phyloP scores from a whole-genome alignment of 2,329 filamentous ascomycete species.

The Lizonia empirigonia region DNA sequence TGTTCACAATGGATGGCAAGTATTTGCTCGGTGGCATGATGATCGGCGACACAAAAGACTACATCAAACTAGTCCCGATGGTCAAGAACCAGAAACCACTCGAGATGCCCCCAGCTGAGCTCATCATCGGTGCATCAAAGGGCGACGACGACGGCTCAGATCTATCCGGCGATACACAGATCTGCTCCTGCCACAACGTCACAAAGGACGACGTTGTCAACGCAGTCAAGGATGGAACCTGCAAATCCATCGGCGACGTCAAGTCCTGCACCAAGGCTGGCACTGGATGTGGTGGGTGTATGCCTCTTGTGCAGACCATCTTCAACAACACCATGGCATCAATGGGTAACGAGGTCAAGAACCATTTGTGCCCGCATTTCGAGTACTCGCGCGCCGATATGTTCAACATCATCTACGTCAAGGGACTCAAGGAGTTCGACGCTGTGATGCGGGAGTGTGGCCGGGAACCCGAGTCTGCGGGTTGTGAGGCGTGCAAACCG shows the following conservation, averaged over 20 bases:
- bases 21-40: conserved; percentile 95
- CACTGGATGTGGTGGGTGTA: conserved; percentile 87
- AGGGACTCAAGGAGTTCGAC: conserved; percentile 71
- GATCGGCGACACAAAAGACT: conserved; percentile 91
- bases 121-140: conserved; percentile 79
- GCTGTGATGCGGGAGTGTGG: conserved; percentile 82
- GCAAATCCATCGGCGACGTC: conserved; percentile 80
- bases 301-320: conserved; percentile 86
- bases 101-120: conserved; percentile 77
- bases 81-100: conserved; percentile 82
- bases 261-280: conserved; percentile 92
- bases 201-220: conserved; percentile 79
- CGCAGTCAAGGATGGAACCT: conserved; percentile 75
- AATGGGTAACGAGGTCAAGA: conserved; percentile 86
- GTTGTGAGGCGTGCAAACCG: conserved; percentile 88
- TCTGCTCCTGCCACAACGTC: conserved; percentile 94
- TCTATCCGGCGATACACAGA: conserved; percentile 81
- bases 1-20: conserved; percentile 88
- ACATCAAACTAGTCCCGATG: conserved; percentile 85
- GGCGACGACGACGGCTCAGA: conserved; percentile 75
- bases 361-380: conserved; percentile 85
- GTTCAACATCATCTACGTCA: conserved; percentile 88
- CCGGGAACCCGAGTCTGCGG: conserved; percentile 71
- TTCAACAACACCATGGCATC: conserved; percentile 87
- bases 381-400: conserved; percentile 81